Evolutionary conservation across 352 stramenopile species (phyloP).

Genomic region (Albugo candida): DNA sequence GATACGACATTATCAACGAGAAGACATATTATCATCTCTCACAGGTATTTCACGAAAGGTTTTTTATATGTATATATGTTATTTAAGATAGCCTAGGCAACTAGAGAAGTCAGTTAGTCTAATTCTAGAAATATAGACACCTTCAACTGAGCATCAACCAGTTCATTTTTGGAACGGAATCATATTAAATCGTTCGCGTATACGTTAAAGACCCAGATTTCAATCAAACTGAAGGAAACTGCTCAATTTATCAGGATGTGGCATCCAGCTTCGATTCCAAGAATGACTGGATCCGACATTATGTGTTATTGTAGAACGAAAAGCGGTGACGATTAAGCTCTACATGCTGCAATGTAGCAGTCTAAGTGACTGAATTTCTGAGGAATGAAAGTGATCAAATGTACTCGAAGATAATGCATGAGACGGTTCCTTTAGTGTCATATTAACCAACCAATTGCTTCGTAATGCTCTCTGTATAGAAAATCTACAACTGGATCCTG

Average conservation of each 20-base stretch:
- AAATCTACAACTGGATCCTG: conserved; percentile 19
- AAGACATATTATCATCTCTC: too few species aligned
- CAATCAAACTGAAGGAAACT: conserved; percentile 19
- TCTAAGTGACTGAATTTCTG: conserved; percentile 15
- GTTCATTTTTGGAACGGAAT: conserved; percentile 12
- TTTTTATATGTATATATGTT: too few species aligned
- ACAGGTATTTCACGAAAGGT: too few species aligned
- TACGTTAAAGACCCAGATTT: conserved; percentile 24
- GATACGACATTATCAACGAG: too few species aligned
- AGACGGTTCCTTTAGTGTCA: too few species aligned
- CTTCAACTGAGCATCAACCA: too few species aligned
- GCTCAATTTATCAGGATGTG: conserved; percentile 15
- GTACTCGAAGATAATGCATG: conserved; percentile 21
- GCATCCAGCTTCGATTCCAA: conserved; percentile 14
- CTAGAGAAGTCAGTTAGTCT: too few species aligned
- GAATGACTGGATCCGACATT: conserved; percentile 8
- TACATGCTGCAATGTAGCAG: conserved; percentile 6
- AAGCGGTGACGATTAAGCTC: conserved; percentile 3
- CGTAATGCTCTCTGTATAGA: conserved; percentile 14
- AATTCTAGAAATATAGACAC: too few species aligned
- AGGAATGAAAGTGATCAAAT: conserved; percentile 6
- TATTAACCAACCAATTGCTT: conserved; percentile 17
- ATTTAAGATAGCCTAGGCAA: too few species aligned
- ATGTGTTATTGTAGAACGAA: conserved; percentile 10
- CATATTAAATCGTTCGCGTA: conserved; percentile 9